Conservation (phyloP, 2,329 filamentous ascomycete species). For the Scleromitrula shiraiana region DNA sequence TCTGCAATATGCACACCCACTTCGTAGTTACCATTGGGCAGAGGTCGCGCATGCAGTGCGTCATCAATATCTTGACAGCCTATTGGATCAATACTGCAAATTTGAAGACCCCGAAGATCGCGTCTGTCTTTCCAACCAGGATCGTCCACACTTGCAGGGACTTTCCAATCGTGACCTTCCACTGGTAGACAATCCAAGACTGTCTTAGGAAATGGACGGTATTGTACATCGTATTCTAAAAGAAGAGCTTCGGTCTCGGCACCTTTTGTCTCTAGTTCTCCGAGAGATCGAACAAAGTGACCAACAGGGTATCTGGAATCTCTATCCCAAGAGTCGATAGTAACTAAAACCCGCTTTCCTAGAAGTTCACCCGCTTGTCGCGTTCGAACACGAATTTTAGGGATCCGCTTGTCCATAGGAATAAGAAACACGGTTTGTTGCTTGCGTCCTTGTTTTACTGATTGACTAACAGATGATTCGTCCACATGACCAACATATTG, state of each 20-base stretch:
- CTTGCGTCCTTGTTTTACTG: slow-evolving; percentile 67
- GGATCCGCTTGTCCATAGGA: slow-evolving; percentile 96
- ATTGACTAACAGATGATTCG: slow-evolving; percentile 68
- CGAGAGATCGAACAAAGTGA: slow-evolving; percentile 87
- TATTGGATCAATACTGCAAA: slow-evolving; percentile 95
- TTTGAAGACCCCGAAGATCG: slow-evolving; percentile 76
- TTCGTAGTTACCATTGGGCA: slow-evolving; percentile 91
- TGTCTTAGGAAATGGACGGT: slow-evolving; percentile 91
- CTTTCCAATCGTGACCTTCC: slow-evolving; percentile 90
- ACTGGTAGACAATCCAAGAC: slow-evolving; percentile 87
- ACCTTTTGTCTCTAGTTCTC: slow-evolving; percentile 92
- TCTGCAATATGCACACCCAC: slow-evolving; percentile 98
- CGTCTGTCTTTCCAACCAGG: slow-evolving; percentile 79
- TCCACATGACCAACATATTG: slow-evolving; percentile 97
- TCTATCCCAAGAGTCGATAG: slow-evolving; percentile 91
- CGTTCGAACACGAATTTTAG: slow-evolving; percentile 89
- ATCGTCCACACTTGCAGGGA: slow-evolving; percentile 71
- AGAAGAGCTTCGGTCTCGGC: slow-evolving; percentile 93
- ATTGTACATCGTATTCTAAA: slow-evolving; percentile 95
- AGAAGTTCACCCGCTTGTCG: slow-evolving; percentile 82
- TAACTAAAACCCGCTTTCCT: slow-evolving; percentile 85
- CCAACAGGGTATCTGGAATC: slow-evolving; percentile 88
- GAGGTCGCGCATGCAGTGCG: slow-evolving; percentile 74
- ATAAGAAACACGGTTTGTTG: slow-evolving; percentile 92
- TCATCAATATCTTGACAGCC: slow-evolving; percentile 98